These are phyloP conservation scores for Ganoderma multipileum DNA, from an alignment of 1,284 basidiomycete species.

Conservation along the genomic window DNA sequence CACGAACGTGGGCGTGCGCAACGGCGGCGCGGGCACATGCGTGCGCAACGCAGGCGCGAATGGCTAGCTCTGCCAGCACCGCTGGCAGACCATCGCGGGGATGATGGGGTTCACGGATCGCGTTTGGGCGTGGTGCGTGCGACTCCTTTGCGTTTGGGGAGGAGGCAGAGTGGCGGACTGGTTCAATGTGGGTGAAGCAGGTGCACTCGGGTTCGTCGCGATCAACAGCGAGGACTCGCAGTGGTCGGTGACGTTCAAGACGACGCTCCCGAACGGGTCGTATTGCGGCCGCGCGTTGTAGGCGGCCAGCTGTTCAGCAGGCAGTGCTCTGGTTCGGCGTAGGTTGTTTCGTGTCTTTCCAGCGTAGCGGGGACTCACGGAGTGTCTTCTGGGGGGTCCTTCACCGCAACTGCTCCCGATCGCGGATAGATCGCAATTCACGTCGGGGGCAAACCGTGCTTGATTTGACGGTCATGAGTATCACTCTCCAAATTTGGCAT, in stretches of 20 bases:
- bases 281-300: slow-evolving; percentile 76
- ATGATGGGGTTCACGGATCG: slow-evolving; percentile 73
- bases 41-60: slow-evolving; percentile 54
- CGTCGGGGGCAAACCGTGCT: slow-evolving; percentile 45
- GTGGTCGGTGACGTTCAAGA: slow-evolving; percentile 63
- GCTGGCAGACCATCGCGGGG: slow-evolving; percentile 61
- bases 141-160: not conserved
- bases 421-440: slow-evolving; percentile 67
- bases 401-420: slow-evolving; percentile 57
- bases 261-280: slow-evolving; percentile 58
- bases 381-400: slow-evolving; percentile 49
- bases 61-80: slow-evolving; percentile 71
- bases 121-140: slow-evolving; percentile 62
- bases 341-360: slow-evolving; percentile 31
- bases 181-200: slow-evolving; percentile 36
- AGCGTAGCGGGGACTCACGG: not conserved
- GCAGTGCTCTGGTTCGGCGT: slow-evolving; percentile 59
- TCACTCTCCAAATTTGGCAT: not conserved
- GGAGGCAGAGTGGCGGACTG: not conserved
- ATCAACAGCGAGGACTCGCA: slow-evolving; percentile 67
- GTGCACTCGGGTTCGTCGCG: slow-evolving; percentile 62
- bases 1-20: slow-evolving; percentile 61
- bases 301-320: slow-evolving; percentile 49
- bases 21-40: slow-evolving; percentile 56
- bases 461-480: not conserved